Evolutionary conservation across 1,284 basidiomycete genomes (phyloP).

Genomic region (Cutaneotrichosporon cavernicola): DNA sequence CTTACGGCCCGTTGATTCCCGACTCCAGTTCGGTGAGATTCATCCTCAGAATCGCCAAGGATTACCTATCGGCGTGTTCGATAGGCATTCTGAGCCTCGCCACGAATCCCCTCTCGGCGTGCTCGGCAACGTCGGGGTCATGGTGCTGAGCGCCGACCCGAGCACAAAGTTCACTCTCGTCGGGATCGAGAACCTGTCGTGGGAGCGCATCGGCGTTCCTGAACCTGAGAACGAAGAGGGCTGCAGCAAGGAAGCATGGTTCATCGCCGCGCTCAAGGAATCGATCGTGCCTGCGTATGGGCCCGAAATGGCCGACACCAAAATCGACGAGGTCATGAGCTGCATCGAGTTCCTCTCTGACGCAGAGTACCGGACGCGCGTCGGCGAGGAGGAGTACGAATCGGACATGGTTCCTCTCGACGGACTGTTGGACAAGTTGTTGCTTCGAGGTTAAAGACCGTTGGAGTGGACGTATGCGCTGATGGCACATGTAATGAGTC

Average conservation of each 20-base stretch:
- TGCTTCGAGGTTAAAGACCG: too few relatives aligned
- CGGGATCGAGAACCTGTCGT: slow-evolving; percentile 6
- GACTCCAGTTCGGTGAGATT: too few relatives aligned
- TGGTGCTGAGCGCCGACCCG: neutral
- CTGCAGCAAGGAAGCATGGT: slow-evolving; percentile 1
- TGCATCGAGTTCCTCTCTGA: slow-evolving; percentile 11
- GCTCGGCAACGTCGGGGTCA: neutral
- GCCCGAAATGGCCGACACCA: neutral
- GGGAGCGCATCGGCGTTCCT: neutral
- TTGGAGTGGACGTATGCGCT: too few relatives aligned
- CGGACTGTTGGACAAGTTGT: neutral
- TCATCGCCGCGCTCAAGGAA: neutral
- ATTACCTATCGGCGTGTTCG: neutral
- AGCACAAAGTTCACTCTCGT: neutral
- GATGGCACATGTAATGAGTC: too few relatives aligned
- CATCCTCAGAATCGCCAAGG: too few relatives aligned
- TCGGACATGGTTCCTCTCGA: neutral
- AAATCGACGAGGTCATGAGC: slow-evolving; percentile 7
- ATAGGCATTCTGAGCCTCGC: neutral
- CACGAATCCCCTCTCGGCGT: neutral
- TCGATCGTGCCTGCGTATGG: neutral
- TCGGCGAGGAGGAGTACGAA: slow-evolving; percentile 9
- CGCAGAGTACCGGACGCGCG: neutral
- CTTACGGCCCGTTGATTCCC: neutral
- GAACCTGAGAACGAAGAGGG: neutral